Conservation (phyloP, 352 stramenopile species). For the Aphanomyces invadans region DNA sequence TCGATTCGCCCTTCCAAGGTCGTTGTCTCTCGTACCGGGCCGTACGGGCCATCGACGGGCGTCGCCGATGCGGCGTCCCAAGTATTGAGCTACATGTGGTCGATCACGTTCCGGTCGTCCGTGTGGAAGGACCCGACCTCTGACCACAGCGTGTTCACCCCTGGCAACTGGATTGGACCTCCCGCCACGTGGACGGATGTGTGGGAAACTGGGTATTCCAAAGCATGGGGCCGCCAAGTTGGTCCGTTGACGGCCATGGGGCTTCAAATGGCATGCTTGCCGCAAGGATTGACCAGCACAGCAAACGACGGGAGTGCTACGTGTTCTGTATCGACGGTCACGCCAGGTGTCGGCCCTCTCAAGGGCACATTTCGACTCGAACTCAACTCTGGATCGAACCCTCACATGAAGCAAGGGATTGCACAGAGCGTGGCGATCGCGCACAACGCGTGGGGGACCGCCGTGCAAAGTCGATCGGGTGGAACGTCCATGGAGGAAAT, state of each 20-base stretch:
- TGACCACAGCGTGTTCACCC: slow-evolving; percentile 66
- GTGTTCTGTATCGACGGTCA: slow-evolving; percentile 32
- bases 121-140: slow-evolving; percentile 88
- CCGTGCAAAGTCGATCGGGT: slow-evolving; percentile 80
- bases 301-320: slow-evolving; percentile 46
- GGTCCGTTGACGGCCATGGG: slow-evolving; percentile 62
- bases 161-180: slow-evolving; percentile 89
- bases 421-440: slow-evolving; percentile 75
- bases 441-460: slow-evolving; percentile 89
- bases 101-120: slow-evolving; percentile 91
- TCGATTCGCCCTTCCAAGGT: slow-evolving; percentile 90
- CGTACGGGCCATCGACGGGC: slow-evolving; percentile 31
- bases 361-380: slow-evolving; percentile 86
- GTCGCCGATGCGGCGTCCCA: slow-evolving; percentile 40
- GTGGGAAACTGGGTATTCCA: slow-evolving; percentile 92
- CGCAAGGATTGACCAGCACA: slow-evolving; percentile 54
- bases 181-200: slow-evolving; percentile 76
- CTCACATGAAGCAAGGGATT: slow-evolving; percentile 55
- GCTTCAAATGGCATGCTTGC: slow-evolving; percentile 44
- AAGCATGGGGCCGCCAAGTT: slow-evolving; percentile 95
- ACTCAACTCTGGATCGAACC: slow-evolving; percentile 66
- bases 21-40: slow-evolving; percentile 49
- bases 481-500: slow-evolving; percentile 94
- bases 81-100: slow-evolving; percentile 85
- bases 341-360: slow-evolving; percentile 70